These are phyloP conservation scores for Melaleuca quinquenervia DNA, from an alignment of 345 rosid genomes.

Conservation along the genomic window DNA sequence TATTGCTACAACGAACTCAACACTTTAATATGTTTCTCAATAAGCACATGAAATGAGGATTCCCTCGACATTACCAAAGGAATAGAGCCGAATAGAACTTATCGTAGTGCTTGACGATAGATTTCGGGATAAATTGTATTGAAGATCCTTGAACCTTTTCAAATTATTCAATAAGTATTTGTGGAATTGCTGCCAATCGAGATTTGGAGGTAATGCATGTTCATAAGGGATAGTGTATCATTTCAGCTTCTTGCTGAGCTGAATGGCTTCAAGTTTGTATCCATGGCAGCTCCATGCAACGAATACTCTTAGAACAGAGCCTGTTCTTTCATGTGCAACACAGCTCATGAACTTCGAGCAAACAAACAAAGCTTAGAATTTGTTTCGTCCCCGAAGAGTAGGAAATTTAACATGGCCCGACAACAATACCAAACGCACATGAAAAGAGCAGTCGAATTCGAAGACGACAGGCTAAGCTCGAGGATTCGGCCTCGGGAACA, in stretches of 20 bases:
- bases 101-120: too few relatives aligned
- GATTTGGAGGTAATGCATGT: background rate
- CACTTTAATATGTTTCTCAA: too few relatives aligned
- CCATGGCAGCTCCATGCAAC: background rate
- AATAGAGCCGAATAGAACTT: too few relatives aligned
- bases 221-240: background rate
- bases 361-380: background rate
- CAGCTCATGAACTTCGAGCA: background rate
- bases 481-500: background rate
- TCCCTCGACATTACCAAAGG: too few relatives aligned
- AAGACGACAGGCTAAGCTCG: background rate
- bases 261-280: background rate
- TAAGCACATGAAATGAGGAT: too few relatives aligned
- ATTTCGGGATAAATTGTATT: too few relatives aligned
- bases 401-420: rapidly evolving
- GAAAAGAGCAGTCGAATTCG: rapidly evolving
- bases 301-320: background rate
- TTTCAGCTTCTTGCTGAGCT: too few relatives aligned
- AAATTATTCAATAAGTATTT: too few relatives aligned
- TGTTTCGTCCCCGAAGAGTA: background rate
- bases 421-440: rapidly evolving
- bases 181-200: background rate
- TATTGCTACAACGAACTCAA: too few relatives aligned
- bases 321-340: background rate
- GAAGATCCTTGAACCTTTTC: too few relatives aligned